Base-by-base conservation (phyloP, 495 filamentous ascomycete species). In the Aspergillus taichungensis region DNA sequence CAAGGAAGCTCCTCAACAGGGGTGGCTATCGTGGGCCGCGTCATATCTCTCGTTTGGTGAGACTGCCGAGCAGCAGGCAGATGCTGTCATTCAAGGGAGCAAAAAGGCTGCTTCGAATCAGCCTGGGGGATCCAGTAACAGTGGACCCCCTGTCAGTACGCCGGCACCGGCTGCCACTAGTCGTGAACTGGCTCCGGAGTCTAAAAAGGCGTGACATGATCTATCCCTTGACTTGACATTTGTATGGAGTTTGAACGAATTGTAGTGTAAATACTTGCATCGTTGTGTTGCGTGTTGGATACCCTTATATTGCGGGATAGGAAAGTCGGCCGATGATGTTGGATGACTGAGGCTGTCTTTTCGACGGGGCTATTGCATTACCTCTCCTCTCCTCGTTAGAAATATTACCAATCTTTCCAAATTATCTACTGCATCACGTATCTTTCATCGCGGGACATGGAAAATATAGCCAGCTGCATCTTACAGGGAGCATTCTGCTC, bases 401-500 rank as follows among this genome's bases (percentile, higher is more conserved):
- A 3, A 24, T 13, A 31, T 6, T 30, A 29, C 10, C 33, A 11
- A 34, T 2, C 10, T 24, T 24, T 4, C 4, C 1, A 24, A 13
- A 3, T 5, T 11, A 11, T 37, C 35, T 37, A 18, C 24, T 5
- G 8, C 9, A 37, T 37, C 8, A 10, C 31, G 13, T 37, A 12
- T 41, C 31, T 34, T 42, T 28, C 12, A 6, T 35, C 6, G 33
- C 11, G 29, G 12, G 41, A 24, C 18, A 24, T 24, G 18, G 18
- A 24, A 4, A 24, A 24, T 24, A 24, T 24, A 24, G 18, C 18
- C 18, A 4, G 5, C 9, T 42, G 24, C 13, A 8, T 37, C 10
- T 8, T 46, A 38, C 48, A 30, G n/a, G 49, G 45, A 3, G 71
- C 77, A 55, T 74, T 84, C 57, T 79, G 73, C 60, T 68, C 70